Evolutionary conservation across 1,139 yeast species (phyloP).

Genomic region (Meyerozyma athensensis): DNA sequence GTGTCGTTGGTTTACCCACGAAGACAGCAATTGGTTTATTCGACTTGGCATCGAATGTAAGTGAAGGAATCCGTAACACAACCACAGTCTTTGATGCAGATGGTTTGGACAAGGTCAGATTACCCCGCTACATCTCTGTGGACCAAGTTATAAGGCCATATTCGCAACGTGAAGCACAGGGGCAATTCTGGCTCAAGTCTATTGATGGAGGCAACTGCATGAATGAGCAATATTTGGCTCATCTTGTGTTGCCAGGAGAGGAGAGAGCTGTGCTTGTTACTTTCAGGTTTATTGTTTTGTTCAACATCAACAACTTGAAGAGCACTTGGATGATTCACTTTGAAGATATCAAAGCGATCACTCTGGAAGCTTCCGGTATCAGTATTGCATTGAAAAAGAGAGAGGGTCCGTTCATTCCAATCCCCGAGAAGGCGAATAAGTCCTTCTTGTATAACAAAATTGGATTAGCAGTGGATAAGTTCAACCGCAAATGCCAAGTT

Average conservation of each 20-base stretch:
- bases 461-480: constrained; percentile 76
- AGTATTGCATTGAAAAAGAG: constrained; percentile 57
- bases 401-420: constrained; percentile 73
- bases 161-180: constrained; percentile 83
- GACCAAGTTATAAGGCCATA: constrained; percentile 72
- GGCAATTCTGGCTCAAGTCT: constrained; percentile 86
- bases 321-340: constrained; percentile 64
- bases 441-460: constrained; percentile 67
- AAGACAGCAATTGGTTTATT: constrained; percentile 94
- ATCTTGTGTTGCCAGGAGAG: constrained; percentile 74
- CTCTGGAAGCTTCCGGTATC: constrained; percentile 78
- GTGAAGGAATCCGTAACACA: constrained; percentile 91
- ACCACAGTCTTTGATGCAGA: constrained; percentile 87
- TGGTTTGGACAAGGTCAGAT: constrained; percentile 72
- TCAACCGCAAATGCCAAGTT: constrained; percentile 58
- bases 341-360: constrained; percentile 60
- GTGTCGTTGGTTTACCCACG: constrained; percentile 92
- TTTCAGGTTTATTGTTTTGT: constrained; percentile 61
- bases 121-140: constrained; percentile 70
- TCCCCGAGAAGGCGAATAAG: constrained; percentile 64
- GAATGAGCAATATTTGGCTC: constrained; percentile 78
- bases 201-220: constrained; percentile 76
- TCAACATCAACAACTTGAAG: constrained; percentile 58
- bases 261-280: constrained; percentile 78
- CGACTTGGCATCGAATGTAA: constrained; percentile 86